Evolutionary conservation across 371 early-diverging fungal species (phyloP), one percentile per base, ranked within the genome.

Genomic region (Rhizopus microsporus): DNA sequence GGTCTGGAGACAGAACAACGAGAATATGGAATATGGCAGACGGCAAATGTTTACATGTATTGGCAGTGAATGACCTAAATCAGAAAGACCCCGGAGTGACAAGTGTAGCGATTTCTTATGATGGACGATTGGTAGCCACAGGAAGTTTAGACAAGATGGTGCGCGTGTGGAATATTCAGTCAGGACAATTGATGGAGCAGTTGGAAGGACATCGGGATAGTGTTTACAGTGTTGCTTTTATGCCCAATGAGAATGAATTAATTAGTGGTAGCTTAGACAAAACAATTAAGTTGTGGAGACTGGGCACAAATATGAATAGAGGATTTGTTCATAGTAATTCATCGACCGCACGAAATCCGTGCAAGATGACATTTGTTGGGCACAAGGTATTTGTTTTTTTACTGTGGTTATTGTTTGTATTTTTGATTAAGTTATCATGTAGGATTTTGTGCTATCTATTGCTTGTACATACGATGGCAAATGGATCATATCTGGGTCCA

Each of bases 211-310:
- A 99, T 81, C 92, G 89, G 63, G 95, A 97, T 68, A 92, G 94
- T 51, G 98, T 99, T 5, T 96, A 96, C 63, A 90, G 93, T 5
- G 95, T 99, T 45, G 95, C 97, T 1, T 97, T 99, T 62, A 89
- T 94, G 51, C 92, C 96, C 2, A 96, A 98, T 75, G 98, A 98
- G 43, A 85, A 81, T 62, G 78, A 89, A 4, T 81, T 99, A 15
- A 89, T 97, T n/a, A 94, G 95, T 48, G 99, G 99, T 17, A 91
- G 93, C 62, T 82, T 96, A 62, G 99, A 99, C 75, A 93, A 93
- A 71, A 93, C 97, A 12, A 75, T 97, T 54, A 90, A 89, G 49
- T 76, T 98, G 39, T 99, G 98, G 99, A 93, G 97, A 59, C 63
- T 95, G 52, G 74, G 77, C 31, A 56, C 70, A 12, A 61, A 61